A percentile compares a stretch with the other conserved stretches of the same genome.
Evolutionary conservation across 352 stramenopile genomes (phyloP).

Genomic region (Globisporangium apiculatum): DNA sequence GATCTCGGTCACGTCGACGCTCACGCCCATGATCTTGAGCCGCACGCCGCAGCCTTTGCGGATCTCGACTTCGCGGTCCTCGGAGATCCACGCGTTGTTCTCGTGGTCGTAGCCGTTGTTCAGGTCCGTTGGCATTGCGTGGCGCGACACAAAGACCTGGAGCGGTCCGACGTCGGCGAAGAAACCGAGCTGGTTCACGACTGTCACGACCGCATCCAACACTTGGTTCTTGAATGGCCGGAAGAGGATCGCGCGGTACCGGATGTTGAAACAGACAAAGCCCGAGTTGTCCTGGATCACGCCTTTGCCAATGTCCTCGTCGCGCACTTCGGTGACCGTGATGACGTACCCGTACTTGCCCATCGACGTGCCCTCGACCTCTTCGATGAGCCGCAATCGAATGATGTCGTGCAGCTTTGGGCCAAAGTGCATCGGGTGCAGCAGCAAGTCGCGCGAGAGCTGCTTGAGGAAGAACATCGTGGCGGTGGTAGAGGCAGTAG

Average conservation of each 20-base stretch:
- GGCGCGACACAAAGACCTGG: conserved; percentile 96
- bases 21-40: conserved; percentile 96
- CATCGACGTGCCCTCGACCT: conserved; percentile 95
- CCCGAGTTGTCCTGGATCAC: conserved; percentile 98
- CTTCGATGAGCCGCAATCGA: conserved; percentile 92
- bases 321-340: conserved; percentile 93
- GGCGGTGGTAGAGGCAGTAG: no score
- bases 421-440: conserved; percentile 95
- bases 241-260: conserved; percentile 95
- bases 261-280: conserved; percentile 95
- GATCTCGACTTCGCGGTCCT: conserved; percentile 97
- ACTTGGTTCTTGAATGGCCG: conserved; percentile 97
- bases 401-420: conserved; percentile 95
- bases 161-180: conserved; percentile 95
- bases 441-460: conserved; percentile 88
- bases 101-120: conserved; percentile 95
- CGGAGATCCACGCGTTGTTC: conserved; percentile 95
- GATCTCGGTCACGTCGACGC: conserved; percentile 95
- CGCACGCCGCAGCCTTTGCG: conserved; percentile 92
- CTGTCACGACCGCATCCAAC: conserved; percentile 94
- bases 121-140: conserved; percentile 92
- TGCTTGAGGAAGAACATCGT: conserved; percentile 87
- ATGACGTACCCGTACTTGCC: conserved; percentile 97
- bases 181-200: conserved; percentile 95
- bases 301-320: conserved; percentile 95